Conservation (phyloP, 179 eudicot species). For the Heliamphora pulchella region DNA sequence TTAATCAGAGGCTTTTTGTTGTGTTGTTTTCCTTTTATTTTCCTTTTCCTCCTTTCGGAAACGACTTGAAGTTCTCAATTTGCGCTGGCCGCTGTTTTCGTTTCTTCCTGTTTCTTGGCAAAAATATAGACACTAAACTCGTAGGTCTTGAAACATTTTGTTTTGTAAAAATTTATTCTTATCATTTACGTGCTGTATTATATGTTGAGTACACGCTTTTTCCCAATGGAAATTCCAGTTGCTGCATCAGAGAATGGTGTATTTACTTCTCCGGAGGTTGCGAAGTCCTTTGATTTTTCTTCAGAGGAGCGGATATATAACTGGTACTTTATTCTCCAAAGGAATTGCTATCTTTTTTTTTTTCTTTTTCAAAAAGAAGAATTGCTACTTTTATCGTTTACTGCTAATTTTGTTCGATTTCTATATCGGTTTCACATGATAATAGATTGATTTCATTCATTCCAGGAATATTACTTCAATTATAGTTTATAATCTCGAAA, state of each 20-base stretch:
- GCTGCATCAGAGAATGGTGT: slow-evolving; percentile 51
- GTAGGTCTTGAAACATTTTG: neutral
- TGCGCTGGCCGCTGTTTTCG: no score
- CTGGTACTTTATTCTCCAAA: slow-evolving; percentile 44
- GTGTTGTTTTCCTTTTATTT: neutral
- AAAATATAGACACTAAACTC: neutral
- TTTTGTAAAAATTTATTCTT: neutral
- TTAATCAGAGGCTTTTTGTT: neutral
- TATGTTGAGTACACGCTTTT: neutral
- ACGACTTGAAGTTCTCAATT: neutral
- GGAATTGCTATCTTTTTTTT: neutral
- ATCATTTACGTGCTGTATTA: neutral
- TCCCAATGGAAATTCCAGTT: slow-evolving; percentile 14
- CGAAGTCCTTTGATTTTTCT: slow-evolving; percentile 74
- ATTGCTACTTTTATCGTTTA: no score
- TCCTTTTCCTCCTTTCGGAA: neutral
- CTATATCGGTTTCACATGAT: neutral
- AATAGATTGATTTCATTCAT: neutral
- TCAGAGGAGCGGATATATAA: slow-evolving; percentile 85
- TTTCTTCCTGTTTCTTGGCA: neutral
- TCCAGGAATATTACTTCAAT: neutral
- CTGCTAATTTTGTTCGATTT: neutral
- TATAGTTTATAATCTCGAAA: neutral
- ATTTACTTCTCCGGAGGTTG: slow-evolving; percentile 71
- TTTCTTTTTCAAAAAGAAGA: no score